A percentile compares a stretch with the other conserved stretches of the same genome.
Evolutionary conservation across 805 yeast genomes (phyloP).

Genomic region (Pichia nanzhaoensis): DNA sequence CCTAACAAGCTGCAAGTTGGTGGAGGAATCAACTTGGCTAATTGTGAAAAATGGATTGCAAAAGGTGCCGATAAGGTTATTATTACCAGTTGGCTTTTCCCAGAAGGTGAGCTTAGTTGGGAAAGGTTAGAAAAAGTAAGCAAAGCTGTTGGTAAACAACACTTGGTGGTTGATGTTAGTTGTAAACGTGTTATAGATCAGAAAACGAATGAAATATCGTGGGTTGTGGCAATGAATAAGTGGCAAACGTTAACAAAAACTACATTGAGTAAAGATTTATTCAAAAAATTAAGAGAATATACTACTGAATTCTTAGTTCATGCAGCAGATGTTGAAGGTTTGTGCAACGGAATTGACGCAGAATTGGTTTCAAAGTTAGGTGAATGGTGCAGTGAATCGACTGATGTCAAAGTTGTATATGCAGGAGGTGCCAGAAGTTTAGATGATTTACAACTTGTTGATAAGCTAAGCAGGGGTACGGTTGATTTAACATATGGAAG

Average conservation of each 20-base stretch:
- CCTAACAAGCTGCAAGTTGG: conserved; percentile 77
- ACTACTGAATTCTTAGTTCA: conserved; percentile 88
- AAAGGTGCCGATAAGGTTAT: conserved; percentile 81
- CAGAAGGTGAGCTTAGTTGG: conserved; percentile 46
- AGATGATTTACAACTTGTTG: conserved; percentile 61
- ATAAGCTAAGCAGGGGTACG: conserved; percentile 62
- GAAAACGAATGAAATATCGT: conserved; percentile 30
- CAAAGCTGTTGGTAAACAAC: conserved; percentile 51
- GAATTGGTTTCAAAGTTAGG: conserved; percentile 64
- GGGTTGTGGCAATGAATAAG: conserved; percentile 97
- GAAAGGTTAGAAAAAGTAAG: conserved; percentile 48
- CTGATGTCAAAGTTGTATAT: conserved; percentile 68
- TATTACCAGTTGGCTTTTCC: conserved; percentile 87
- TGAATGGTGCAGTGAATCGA: conserved; percentile 54
- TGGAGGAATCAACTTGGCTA: conserved; percentile 77
- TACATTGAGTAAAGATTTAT: conserved; percentile 45
- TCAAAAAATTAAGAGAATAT: conserved; percentile 48
- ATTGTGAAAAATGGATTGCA: conserved; percentile 75
- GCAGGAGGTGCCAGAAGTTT: conserved; percentile 93
- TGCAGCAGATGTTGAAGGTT: conserved; percentile 98
- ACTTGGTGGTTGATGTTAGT: conserved; percentile 83
- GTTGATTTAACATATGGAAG: conserved; percentile 94
- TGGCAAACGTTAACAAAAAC: conserved; percentile 88
- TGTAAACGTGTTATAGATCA: conserved; percentile 44
- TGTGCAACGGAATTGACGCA: conserved; percentile 88